phyloP scores from a whole-genome alignment of 2,329 filamentous ascomycete genomes.

The Chaetothyriales sp. region DNA sequence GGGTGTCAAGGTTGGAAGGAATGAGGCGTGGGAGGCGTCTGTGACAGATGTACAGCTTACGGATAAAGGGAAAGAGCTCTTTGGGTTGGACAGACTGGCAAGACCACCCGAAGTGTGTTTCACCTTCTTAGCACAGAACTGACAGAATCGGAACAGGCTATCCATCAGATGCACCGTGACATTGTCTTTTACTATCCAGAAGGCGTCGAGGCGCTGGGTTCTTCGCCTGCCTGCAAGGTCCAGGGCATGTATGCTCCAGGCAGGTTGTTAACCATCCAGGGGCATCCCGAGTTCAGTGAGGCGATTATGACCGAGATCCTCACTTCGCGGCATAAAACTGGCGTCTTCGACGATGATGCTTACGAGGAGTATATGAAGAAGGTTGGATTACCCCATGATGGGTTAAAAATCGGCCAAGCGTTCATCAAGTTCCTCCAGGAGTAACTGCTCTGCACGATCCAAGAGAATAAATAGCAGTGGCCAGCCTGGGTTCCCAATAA shows the following conservation, averaged over 20 bases:
- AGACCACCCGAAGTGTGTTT: constrained; percentile 15
- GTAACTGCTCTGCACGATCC: neutral
- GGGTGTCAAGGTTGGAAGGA: constrained; percentile 52
- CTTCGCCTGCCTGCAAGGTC: constrained; percentile 53
- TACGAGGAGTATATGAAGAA: constrained; percentile 56
- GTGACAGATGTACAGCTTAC: constrained; percentile 58
- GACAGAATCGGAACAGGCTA: constrained; percentile 22
- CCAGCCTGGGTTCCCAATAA: no score
- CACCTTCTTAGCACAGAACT: neutral
- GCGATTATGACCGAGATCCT: constrained; percentile 59
- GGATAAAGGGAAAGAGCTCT: constrained; percentile 55
- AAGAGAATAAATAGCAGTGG: neutral
- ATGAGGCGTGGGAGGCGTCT: constrained; percentile 63
- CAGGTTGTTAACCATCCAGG: constrained; percentile 63
- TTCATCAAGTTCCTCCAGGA: constrained; percentile 68
- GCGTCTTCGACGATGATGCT: constrained; percentile 56
- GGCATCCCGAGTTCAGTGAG: constrained; percentile 69
- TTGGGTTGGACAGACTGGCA: constrained; percentile 51
- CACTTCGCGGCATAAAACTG: constrained; percentile 47
- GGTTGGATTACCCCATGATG: constrained; percentile 59
- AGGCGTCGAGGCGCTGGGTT: constrained; percentile 49
- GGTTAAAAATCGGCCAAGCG: constrained; percentile 56
- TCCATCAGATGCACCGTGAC: constrained; percentile 82
- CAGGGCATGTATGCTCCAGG: constrained; percentile 63
- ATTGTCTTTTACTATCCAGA: constrained; percentile 52